A percentile compares a stretch with the other conserved stretches of the same genome.
phyloP scores from a whole-genome alignment of 495 filamentous ascomycete species.

The Corynascus novoguineensis region DNA sequence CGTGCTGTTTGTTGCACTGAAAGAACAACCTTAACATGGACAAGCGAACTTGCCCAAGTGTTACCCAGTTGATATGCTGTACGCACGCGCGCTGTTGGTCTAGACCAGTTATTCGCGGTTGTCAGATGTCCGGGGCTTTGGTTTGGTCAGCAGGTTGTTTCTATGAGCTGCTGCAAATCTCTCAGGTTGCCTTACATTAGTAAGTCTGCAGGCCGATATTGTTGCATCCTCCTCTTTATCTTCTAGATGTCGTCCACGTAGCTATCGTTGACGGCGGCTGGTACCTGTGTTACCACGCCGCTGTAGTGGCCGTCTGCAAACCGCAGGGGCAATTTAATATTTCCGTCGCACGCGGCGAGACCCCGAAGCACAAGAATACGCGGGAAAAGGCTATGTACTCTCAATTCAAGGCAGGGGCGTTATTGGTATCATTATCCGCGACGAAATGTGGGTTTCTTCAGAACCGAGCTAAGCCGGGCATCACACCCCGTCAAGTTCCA shows the following conservation, averaged over 20 bases:
- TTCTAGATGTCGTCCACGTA: not conserved
- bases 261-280: not conserved
- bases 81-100: not conserved
- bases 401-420: not conserved
- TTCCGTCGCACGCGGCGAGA: not conserved
- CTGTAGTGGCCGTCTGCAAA: not conserved
- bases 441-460: no score
- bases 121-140: not conserved
- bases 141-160: not conserved
- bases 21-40: not conserved
- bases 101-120: not conserved
- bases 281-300: not conserved
- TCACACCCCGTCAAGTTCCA: no score
- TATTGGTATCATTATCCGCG: constrained; percentile 2
- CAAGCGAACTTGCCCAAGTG: not conserved
- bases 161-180: not conserved
- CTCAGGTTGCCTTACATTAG: not conserved
- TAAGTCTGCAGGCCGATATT: not conserved
- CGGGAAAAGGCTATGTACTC: no score
- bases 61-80: not conserved
- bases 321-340: not conserved
- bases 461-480: no score
- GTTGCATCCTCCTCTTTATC: not conserved
- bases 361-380: no score
- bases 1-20: not conserved